Evolutionary conservation across 192 early-diverging fungal species (phyloP), one percentile per base, ranked within the genome.

Genomic region (Entophlyctis luteolus): DNA sequence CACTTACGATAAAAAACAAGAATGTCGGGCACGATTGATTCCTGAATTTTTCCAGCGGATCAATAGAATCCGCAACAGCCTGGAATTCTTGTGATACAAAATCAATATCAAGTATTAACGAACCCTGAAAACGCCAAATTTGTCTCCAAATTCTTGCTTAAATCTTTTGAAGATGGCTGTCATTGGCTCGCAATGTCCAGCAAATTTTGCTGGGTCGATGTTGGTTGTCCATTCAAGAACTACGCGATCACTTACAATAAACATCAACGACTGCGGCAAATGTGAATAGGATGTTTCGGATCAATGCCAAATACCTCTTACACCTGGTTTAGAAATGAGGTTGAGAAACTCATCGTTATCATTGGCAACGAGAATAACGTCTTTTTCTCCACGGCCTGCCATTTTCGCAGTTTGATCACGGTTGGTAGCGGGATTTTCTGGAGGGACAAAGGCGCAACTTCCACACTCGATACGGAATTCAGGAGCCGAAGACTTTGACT

Each of bases 11-110:
- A 66, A 74, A 83, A 47, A 86, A 78, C 50, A 86, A 54, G 55
- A 86, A 83, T n/a, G 56, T 60, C 14, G 85, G 85, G 65, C 85
- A 84, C 1, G 84, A 86, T 48, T 82, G 82, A 74, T 86, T 74
- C 31, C 80, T 73, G 37, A 79, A 79, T 10, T 50, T 74, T 27
- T 65, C 55, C 5, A 86, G 55, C 16, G 67, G 70, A 27, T 72
- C 72, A 27, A 86, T 84, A 4, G 27, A 36, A 48, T 86, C 85
- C 2, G 80, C 55, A 36, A 78, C 68, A 3, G 79, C 85, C 83
- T 86, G 20, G 54, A 18, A 23, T 25, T 39, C 70, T 57, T 34
- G 33, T 32, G 50, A 23, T 45, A 4, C 3, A 46, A 48, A 38
- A 66, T 23, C 29, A 59, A 14, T 10, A 32, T 23, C 27, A 31